These are phyloP conservation scores for Pseudozyma pruni DNA, from an alignment of 1,284 basidiomycete genomes.

Conservation along the genomic window DNA sequence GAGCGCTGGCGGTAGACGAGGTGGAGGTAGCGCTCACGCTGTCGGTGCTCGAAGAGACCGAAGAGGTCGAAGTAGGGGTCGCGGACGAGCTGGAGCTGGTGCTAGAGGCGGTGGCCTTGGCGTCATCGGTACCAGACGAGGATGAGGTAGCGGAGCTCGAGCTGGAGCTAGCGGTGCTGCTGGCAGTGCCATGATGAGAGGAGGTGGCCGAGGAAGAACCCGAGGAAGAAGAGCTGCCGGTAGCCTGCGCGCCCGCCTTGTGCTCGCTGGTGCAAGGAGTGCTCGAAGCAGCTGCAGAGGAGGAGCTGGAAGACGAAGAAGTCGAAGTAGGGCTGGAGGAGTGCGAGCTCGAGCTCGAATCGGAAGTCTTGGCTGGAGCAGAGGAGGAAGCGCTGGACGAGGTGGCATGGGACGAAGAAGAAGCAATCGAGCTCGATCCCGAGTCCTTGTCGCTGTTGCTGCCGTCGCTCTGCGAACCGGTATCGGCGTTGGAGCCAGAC, in stretches of 20 bases:
- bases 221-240: constrained; percentile 1
- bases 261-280: constrained; percentile 21
- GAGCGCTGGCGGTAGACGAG: no score
- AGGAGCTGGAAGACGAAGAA: constrained; percentile 15
- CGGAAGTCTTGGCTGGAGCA: constrained; percentile 7
- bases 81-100: constrained; percentile 8
- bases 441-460: constrained; percentile 1
- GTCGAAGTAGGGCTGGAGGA: constrained; percentile 26
- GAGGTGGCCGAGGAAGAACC: constrained; percentile 5
- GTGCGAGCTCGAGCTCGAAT: constrained; percentile 8
- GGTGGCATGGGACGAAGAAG: constrained; percentile 11
- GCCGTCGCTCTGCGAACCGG: constrained; percentile 7
- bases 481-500: constrained; percentile 5
- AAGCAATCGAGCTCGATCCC: not conserved
- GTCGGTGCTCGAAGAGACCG: constrained; percentile 8
- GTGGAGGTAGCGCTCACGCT: constrained; percentile 4
- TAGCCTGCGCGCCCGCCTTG: constrained; percentile 15
- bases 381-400: constrained; percentile 20
- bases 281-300: constrained; percentile 18
- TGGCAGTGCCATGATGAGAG: not conserved
- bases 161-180: not conserved
- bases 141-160: constrained; percentile 1
- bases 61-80: constrained; percentile 4
- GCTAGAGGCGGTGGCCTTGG: constrained; percentile 9
- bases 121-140: constrained; percentile 10